Base-by-base conservation (phyloP, 2,329 filamentous ascomycete species). In the Neopestalotiopsis sp. region DNA sequence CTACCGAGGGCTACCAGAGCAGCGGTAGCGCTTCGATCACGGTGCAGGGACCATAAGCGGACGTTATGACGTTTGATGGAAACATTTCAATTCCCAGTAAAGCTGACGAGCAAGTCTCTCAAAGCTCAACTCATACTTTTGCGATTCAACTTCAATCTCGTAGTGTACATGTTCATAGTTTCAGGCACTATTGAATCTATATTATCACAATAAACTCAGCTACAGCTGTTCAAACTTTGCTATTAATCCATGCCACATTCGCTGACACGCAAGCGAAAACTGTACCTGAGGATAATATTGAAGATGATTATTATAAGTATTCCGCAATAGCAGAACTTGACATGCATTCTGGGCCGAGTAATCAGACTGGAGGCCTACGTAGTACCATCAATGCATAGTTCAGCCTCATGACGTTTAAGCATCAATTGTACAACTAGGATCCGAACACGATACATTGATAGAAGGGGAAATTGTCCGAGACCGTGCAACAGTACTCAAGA, bases 1-100 rank as follows among this genome's bases (percentile, higher is more conserved):
- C 68, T 3, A 70, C 68, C 12, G 68, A 70, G 57, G 68, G 68
- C 13, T 70, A 70, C 42, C 61, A 65, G 56, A 67, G 65, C 56
- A 70, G 68, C 13, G 68, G 68, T 14, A 59, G 58, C 30, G 68
- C 68, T 10, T 30, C 14, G 2, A 67, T 70, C 28, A 70, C 61
- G 12, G 68, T 70, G 20, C 57, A 45, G 32, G 65, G 64, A n/a
- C 34, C 40, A 17, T 45, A 53, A 10, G 30, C n/a, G 9, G 42
- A 7, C 5, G 12, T 40, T 14, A 7, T 3, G 20, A 3, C 17
- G n/a, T 53, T 9, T 53, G 20, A 17, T 24, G 20, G 17, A 53
- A n/a, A 3, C 17, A 28, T 53, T 53, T 20, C 17, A n/a, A n/a
- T 53, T 20, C 20, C 45, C 45, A 20, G 45, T 12, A 6, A 20